phyloP scores from a whole-genome alignment of 306 rosid genomes.

The Casuarina glauca region DNA sequence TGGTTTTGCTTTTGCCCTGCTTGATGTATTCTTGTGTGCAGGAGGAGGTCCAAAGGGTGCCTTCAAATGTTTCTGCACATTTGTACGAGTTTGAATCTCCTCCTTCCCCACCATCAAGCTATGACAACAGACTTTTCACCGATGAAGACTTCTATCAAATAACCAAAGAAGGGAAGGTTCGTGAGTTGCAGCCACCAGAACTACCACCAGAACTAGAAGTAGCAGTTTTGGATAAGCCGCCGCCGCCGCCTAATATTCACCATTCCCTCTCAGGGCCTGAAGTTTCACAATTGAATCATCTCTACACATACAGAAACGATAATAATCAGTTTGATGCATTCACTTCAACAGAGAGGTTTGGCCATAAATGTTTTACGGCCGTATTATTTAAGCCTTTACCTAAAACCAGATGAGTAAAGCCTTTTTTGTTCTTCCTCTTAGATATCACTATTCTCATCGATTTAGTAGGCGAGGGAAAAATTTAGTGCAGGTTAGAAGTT shows the following conservation, averaged over 20 bases:
- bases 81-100: conserved; percentile 54
- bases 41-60: conserved; percentile 56
- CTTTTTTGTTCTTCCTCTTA: not conserved
- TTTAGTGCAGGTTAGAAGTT: conserved; percentile 7
- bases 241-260: conserved; percentile 36
- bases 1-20: conserved; percentile 26
- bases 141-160: conserved; percentile 44
- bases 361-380: conserved; percentile 53
- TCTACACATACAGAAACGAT: conserved; percentile 53
- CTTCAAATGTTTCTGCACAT: conserved; percentile 32
- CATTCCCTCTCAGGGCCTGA: conserved; percentile 30
- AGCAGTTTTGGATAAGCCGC: conserved; percentile 35
- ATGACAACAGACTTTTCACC: conserved; percentile 49
- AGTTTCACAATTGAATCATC: conserved; percentile 66
- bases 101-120: conserved; percentile 85
- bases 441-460: not conserved
- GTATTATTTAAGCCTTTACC: conserved; percentile 56
- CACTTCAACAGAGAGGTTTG: conserved; percentile 61
- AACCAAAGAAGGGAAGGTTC: conserved; percentile 25
- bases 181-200: conserved; percentile 67
- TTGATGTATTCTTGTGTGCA: conserved; percentile 30
- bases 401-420: conserved; percentile 16
- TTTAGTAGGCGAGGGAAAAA: conserved; percentile 6
- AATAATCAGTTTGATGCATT: conserved; percentile 52
- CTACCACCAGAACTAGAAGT: conserved; percentile 67